Evolutionary conservation across 345 rosid genomes (phyloP).

Genomic region (Gossypium stocksii): DNA sequence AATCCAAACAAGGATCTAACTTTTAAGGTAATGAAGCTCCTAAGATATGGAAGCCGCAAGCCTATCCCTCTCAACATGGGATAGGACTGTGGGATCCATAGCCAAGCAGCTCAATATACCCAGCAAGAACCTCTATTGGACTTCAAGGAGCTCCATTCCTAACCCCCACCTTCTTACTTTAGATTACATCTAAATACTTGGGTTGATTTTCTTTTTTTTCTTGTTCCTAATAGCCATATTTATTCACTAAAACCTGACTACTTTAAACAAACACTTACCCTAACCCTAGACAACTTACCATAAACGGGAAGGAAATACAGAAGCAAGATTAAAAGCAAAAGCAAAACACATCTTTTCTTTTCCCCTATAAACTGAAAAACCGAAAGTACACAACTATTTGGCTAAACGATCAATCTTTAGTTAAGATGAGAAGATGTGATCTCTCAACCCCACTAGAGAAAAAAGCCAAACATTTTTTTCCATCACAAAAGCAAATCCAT

Average conservation of each 20-base stretch:
- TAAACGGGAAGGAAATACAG: background rate
- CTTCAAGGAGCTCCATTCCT: conserved; percentile 79
- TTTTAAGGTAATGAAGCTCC: conserved; percentile 54
- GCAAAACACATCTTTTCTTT: background rate
- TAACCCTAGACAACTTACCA: background rate
- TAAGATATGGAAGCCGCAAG: conserved; percentile 82
- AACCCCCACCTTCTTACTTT: background rate
- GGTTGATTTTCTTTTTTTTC: background rate
- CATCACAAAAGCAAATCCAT: background rate
- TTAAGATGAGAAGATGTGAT: background rate
- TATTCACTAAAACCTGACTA: background rate
- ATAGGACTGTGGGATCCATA: conserved; percentile 81
- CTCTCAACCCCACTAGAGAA: background rate
- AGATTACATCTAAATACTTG: background rate
- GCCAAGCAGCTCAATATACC: conserved; percentile 76
- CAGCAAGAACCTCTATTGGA: conserved; percentile 70
- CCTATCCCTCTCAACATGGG: conserved; percentile 35
- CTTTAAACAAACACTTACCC: background rate
- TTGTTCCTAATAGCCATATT: background rate
- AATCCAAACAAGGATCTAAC: conserved; percentile 76
- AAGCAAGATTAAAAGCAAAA: background rate
- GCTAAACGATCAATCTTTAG: background rate
- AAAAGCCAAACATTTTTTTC: too few relatives aligned
- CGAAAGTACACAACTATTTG: background rate
- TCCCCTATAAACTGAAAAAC: too few relatives aligned